Evolutionary conservation across 2,329 filamentous ascomycete genomes (phyloP).

Genomic region (Tolypocladium ophioglossoides): DNA sequence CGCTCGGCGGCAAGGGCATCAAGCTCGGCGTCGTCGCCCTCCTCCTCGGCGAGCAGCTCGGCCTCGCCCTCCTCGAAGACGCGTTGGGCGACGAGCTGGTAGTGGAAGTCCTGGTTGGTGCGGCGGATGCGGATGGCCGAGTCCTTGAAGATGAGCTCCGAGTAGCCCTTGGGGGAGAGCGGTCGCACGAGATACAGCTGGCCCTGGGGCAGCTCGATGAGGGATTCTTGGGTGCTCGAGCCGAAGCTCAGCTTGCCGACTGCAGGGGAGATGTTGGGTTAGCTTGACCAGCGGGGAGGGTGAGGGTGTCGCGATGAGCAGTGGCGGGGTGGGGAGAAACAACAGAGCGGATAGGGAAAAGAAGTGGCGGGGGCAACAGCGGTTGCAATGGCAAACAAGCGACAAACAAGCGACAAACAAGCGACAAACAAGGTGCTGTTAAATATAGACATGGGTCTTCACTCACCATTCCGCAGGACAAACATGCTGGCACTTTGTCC

Average conservation of each 20-base stretch:
- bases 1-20: conserved; percentile 70
- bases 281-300: background rate
- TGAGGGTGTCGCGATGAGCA: background rate
- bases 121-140: conserved; percentile 82
- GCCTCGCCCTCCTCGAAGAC: conserved; percentile 97
- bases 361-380: background rate
- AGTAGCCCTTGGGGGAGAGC: conserved; percentile 91
- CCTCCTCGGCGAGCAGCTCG: conserved; percentile 80
- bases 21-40: conserved; percentile 67
- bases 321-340: background rate
- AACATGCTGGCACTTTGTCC: conserved; percentile 22
- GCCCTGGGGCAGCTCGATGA: conserved; percentile 90
- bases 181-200: conserved; percentile 96
- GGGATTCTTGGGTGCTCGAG: conserved; percentile 72
- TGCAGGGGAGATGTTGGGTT: conserved; percentile 21
- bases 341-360: background rate
- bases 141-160: conserved; percentile 98
- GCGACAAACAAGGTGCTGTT: no score
- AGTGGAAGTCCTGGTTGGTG: conserved; percentile 91
- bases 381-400: background rate
- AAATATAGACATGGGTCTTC: background rate
- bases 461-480: conserved; percentile 34
- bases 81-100: conserved; percentile 91
- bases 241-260: conserved; percentile 93
- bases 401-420: background rate